Evolutionary conservation across 2,329 filamentous ascomycete species (phyloP).

Genomic region (Metarhizium sp.): DNA sequence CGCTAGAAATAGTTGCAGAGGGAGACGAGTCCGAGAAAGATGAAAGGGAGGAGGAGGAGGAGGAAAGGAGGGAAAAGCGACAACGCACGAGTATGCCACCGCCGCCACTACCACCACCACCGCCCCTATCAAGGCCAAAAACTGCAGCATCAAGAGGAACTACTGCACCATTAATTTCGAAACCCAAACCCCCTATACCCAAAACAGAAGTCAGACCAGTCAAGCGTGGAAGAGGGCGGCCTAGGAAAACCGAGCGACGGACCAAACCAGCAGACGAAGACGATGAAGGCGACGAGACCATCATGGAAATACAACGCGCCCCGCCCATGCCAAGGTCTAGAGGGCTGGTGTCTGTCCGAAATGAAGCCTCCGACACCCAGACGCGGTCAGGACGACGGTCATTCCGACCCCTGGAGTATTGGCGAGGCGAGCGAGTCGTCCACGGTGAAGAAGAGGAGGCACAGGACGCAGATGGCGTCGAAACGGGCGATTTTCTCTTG

Average conservation of each 20-base stretch:
- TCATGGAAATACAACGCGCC: constrained; percentile 40
- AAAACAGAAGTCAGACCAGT: constrained; percentile 1
- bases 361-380: constrained; percentile 41
- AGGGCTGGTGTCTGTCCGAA: constrained; percentile 43
- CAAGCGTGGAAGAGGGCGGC: constrained; percentile 6
- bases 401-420: constrained; percentile 71
- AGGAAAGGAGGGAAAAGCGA: constrained; percentile 15
- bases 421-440: constrained; percentile 68
- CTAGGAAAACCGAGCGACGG: constrained; percentile 9
- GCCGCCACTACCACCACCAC: constrained; percentile 8
- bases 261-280: constrained; percentile 21
- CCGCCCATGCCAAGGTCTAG: constrained; percentile 47
- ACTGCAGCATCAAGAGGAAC: constrained; percentile 15
- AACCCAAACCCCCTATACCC: neutral
- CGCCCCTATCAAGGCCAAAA: constrained; percentile 11
- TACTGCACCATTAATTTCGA: neutral
- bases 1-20: constrained; percentile 7
- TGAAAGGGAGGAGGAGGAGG: constrained; percentile 9
- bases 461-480: constrained; percentile 38
- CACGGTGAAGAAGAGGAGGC: constrained; percentile 50
- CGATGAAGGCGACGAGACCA: constrained; percentile 34
- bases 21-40: constrained; percentile 11
- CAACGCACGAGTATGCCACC: constrained; percentile 14
- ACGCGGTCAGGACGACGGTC: constrained; percentile 73
- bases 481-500: constrained; percentile 43